Percentiles rank a stretch among this genome's conserved stretches.
These are phyloP conservation scores for Podospora australis DNA, from an alignment of 495 filamentous ascomycete genomes.

Conservation along the genomic window DNA sequence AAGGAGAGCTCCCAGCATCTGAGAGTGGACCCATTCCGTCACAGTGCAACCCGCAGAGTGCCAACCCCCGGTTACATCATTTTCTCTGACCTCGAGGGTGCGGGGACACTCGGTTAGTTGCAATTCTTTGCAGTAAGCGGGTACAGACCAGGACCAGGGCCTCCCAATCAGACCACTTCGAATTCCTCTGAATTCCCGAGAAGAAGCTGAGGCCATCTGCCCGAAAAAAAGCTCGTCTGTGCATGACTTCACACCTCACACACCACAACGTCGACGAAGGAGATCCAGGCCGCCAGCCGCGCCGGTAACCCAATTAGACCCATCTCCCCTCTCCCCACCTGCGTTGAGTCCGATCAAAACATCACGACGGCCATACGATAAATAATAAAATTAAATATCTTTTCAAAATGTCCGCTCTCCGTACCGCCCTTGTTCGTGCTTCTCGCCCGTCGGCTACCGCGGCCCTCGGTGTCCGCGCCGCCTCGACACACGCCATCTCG, in stretches of 20 bases:
- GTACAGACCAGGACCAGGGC: constrained; percentile 6
- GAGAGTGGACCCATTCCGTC: constrained; percentile 4
- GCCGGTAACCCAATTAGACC: constrained; percentile 35
- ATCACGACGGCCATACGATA: constrained; percentile 2
- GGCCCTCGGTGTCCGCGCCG: constrained; percentile 53
- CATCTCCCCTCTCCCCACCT: constrained; percentile 33
- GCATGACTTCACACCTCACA: constrained; percentile 31
- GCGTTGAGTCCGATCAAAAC: constrained; percentile 8
- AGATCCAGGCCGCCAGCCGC: constrained; percentile 27
- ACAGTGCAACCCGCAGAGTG: constrained; percentile 1
- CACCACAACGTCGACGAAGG: constrained; percentile 23
- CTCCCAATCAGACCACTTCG: constrained; percentile 26
- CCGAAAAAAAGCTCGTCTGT: constrained; percentile 34
- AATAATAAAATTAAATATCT: constrained; percentile 1
- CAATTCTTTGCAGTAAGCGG: constrained; percentile 11
- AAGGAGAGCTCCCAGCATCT: neutral
- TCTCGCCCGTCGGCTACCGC: constrained; percentile 29
- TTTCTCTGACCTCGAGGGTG: constrained; percentile 1
- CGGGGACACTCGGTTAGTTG: neutral
- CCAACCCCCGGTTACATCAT: neutral
- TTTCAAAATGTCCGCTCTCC: constrained; percentile 33
- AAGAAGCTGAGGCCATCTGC: constrained; percentile 20
- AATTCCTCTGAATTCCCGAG: too few species aligned
- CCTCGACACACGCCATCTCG: constrained; percentile 81
- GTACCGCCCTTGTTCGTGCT: constrained; percentile 36